A percentile compares a stretch with the other conserved stretches of the same genome.
These are phyloP conservation scores for Penicillium ucsense DNA, from an alignment of 495 filamentous ascomycete species.

Conservation along the genomic window DNA sequence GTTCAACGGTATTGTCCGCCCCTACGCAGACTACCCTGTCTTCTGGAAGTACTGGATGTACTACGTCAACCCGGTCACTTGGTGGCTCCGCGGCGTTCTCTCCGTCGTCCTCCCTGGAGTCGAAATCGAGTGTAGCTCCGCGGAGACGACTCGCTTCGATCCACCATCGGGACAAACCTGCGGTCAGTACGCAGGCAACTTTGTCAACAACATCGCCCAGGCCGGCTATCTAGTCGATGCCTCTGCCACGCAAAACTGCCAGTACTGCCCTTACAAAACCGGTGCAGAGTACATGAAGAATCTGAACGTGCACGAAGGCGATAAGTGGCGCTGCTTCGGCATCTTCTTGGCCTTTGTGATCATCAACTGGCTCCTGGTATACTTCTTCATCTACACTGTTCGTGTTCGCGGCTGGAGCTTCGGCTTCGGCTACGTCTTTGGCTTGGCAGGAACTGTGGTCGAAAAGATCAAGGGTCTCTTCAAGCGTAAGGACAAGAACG, in stretches of 20 bases:
- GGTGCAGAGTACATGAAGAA: constrained; percentile 59
- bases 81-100: constrained; percentile 68
- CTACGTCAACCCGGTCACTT: constrained; percentile 60
- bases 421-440: constrained; percentile 52
- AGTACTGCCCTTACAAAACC: constrained; percentile 61
- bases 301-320: constrained; percentile 52
- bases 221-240: constrained; percentile 52
- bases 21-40: constrained; percentile 61
- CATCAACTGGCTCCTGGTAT: constrained; percentile 69
- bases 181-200: constrained; percentile 45
- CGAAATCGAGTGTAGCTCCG: constrained; percentile 44
- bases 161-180: constrained; percentile 56
- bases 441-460: constrained; percentile 36
- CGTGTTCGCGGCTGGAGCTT: constrained; percentile 66
- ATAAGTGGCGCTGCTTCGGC: constrained; percentile 70
- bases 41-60: constrained; percentile 81
- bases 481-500: constrained; percentile 17
- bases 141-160: constrained; percentile 58
- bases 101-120: constrained; percentile 46
- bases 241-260: constrained; percentile 47
- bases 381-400: constrained; percentile 78
- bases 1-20: constrained; percentile 68
- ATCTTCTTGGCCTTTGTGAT: constrained; percentile 71
- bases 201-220: constrained; percentile 36
- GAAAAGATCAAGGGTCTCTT: constrained; percentile 33